Conservation (phyloP, 441 rosid species). For the Erodium chrysanthum region DNA sequence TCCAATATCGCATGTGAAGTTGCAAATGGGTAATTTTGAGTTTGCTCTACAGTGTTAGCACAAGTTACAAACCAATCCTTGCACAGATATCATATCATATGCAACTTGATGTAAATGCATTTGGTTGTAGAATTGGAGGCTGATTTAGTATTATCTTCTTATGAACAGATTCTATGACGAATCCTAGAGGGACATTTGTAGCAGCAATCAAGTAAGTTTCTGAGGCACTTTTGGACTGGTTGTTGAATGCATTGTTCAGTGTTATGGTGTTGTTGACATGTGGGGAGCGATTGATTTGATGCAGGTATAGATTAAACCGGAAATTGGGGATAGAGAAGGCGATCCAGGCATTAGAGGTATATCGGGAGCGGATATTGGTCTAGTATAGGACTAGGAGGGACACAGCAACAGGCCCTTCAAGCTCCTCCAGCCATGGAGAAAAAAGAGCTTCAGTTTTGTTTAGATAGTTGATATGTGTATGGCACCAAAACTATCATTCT, state of each 20-base stretch:
- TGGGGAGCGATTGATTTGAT: neutral
- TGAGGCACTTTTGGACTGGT: neutral
- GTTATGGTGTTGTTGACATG: neutral
- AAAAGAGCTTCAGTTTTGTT: constrained; percentile 18
- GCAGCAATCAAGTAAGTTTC: constrained; percentile 49
- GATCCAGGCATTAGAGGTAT: constrained; percentile 49
- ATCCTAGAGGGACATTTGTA: constrained; percentile 44
- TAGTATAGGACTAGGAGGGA: constrained; percentile 9
- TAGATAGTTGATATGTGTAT: neutral
- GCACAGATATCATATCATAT: neutral
- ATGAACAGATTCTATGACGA: constrained; percentile 43
- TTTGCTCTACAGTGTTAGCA: neutral
- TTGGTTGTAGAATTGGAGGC: neutral
- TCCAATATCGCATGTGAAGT: neutral
- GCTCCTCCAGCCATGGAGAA: neutral
- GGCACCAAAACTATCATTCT: neutral
- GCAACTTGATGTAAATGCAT: too few species aligned
- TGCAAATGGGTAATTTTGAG: neutral
- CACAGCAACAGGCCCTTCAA: too few species aligned
- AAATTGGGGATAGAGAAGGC: constrained; percentile 63
- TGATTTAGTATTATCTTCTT: constrained; percentile 7
- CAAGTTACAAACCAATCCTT: neutral
- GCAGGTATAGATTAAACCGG: constrained; percentile 68
- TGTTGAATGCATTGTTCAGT: neutral
- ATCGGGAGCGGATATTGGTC: constrained; percentile 62